Base-by-base conservation (phyloP, 163 green algal genomes). In the Scenedesmus sp. region DNA sequence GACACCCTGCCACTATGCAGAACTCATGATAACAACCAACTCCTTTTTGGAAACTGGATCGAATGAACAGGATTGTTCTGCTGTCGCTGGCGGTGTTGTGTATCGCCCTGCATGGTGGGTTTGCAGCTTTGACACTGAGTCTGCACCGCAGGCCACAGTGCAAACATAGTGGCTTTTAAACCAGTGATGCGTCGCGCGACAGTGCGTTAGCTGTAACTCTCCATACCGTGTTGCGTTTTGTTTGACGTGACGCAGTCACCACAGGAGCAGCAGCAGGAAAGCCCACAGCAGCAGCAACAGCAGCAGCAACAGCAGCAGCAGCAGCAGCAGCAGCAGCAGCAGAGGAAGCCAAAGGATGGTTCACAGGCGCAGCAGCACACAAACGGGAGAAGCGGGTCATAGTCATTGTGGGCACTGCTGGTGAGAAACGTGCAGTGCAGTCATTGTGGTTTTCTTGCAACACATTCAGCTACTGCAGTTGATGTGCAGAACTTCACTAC, bases 361-460 rank as follows among this genome's bases (percentile, higher is more conserved):
- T 76, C 65, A 76, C 65, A 76, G 65, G 65, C 6, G 30, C 30
- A 40, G 65, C 65, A 40, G 65, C 30, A 76, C 65, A 40, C 73
- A 83, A 83, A 9, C 37, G 37, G 35, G 30, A 83, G 6, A 83
- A 83, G 37, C 35, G 37, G 5, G 37, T 83, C 18, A 49, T 83
- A 13, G 73, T 83, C 10, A 53, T 83, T 49, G 73, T 83, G 30
- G 73, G 73, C 1, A 83, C 73, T n/a, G 73, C 73, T 53, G 73
- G 73, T 83, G 33, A 40, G 30, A n/a, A 35, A 78, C 26, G 65
- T 33, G 24, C 65, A 78, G 9, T 12, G 9, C 65, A 33, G 65
- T 78, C 65, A 33, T 35, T 7, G n/a, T n/a, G n/a, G n/a, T n/a
- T n/a, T n/a, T n/a, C n/a, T n/a, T n/a, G n/a, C n/a, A n/a, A n/a